Base-by-base conservation (phyloP, 371 early-diverging fungal species). In the Mucor lusitanicus region DNA sequence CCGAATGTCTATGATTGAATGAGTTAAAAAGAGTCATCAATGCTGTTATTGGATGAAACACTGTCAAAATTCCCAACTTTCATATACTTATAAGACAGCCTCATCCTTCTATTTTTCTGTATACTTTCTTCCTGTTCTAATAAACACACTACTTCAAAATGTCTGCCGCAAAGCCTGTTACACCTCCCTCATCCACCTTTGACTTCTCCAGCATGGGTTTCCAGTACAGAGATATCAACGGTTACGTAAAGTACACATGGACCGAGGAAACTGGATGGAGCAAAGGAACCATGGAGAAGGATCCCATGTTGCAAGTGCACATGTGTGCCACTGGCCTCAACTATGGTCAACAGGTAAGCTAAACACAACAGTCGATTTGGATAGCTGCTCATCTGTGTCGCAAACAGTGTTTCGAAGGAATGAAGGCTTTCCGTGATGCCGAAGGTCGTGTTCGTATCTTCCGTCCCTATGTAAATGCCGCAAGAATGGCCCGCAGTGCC, bases 381-480 rank as follows among this genome's bases (percentile, higher is more conserved):
- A 44, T n/a, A 19, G 7, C 2, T 17, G 7, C 17, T 44, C 5
- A 44, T 7, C 33, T 7, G 19, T 44, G 13, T 13, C 13, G 37
- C 0, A 42, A 12, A 25, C 23, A 88, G 86, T 88, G 89, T 71
- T 94, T 94, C 70, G 94, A 94, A 81, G 94, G 94, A 27, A 71
- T 94, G 70, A 94, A 94, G 75, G 92, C 94, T 5, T 94, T 90
- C 86, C 81, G 90, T 23, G 85, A 87, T 80, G 84, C 81, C 55
- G 86, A 92, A 68, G 90, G 90, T 19, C 87, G 87, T 71, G 81
- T 92, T 44, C 88, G 92, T 60, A 78, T 91, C 53, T 94, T 94
- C 82, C 85, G 94, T 53, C 91, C 92, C 35, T 81, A 89, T 46
- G 80, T 79, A 8, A 94, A 94, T 75, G 91, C 90, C 3, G 78